Evolutionary conservation across 2,329 filamentous ascomycete genomes (phyloP), one percentile per base, ranked within the genome.

Genomic region (Colletotrichum caudatum): DNA sequence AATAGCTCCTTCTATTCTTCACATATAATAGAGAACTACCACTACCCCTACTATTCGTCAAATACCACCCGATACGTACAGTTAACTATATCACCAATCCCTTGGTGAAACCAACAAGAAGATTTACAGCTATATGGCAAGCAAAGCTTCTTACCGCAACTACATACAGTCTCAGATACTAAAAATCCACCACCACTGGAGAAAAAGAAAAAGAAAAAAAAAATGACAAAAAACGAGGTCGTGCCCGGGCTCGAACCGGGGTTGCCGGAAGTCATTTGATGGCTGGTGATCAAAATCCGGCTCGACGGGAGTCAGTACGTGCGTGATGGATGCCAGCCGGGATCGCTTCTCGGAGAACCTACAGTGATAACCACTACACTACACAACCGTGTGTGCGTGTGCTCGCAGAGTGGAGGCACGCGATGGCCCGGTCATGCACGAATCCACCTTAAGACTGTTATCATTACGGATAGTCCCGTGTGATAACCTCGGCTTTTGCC

Each of bases 311-410:
- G 35, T 69, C 44, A 69, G 60, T 16, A 51, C 33, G 29, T 33
- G 44, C 33, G 29, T 33, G 44, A 35, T 26, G 29, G 3, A 41
- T 5, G 29, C 20, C 1, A 4, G 29, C 20, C 1, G 2, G 18
- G 4, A 20, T 3, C 2, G 51, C 12, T 11, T 26, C 14, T 2
- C 5, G 16, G 48, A 33, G 33, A 57, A 62, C 66, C 50, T 69
- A 69, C 66, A 69, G 69, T 71, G 69, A 71, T 71, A 60, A 71
- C 69, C 69, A 54, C 69, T 71, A 71, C 69, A 71, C 69, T 71
- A 71, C 60, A 69, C 69, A 71, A 71, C 65, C 69, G 8, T 3
- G 20, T n/a, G 53, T 53, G 8, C 20, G 16, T 26, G 59, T 12
- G n/a, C 18, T 48, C 20, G 11, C 16, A 51, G 58, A 48, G 68